phyloP scores from a whole-genome alignment of 1,284 basidiomycete species.

The Tilletia indica region DNA sequence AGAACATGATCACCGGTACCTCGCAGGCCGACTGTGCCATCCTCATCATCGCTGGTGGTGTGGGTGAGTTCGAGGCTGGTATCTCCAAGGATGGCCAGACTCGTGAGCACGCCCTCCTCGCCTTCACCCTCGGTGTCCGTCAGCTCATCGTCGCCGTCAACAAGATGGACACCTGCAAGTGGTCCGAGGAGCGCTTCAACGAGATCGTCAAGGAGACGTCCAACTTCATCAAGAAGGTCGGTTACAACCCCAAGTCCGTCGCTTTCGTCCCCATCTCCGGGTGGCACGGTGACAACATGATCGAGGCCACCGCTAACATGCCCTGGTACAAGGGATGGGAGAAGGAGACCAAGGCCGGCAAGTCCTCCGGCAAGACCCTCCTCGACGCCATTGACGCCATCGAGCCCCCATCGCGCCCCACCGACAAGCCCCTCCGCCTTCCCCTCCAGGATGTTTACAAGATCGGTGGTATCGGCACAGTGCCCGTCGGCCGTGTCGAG shows the following conservation, averaged over 20 bases:
- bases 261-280: conserved; percentile 99
- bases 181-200: conserved; percentile 99
- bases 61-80: conserved; percentile 99
- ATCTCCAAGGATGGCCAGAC: conserved; percentile 99
- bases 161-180: conserved; percentile 99
- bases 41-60: conserved; percentile 98
- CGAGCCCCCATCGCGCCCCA: conserved; percentile 91
- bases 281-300: conserved; percentile 99
- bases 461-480: conserved; percentile 99
- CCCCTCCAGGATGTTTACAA: conserved; percentile 99
- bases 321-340: conserved; percentile 90
- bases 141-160: conserved; percentile 99
- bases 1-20: conserved; percentile 76
- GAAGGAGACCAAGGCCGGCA: conserved; percentile 79
- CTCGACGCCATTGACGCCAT: conserved; percentile 99
- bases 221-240: conserved; percentile 99
- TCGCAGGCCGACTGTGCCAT: conserved; percentile 99
- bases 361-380: conserved; percentile 94
- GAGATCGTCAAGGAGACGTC: conserved; percentile 99
- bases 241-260: conserved; percentile 98
- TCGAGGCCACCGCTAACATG: conserved; percentile 82
- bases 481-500: conserved; percentile 99
- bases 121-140: conserved; percentile 99
- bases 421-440: conserved; percentile 99
- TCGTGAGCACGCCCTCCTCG: conserved; percentile 98